A percentile compares a stretch with the other conserved stretches of the same genome.
phyloP scores from a whole-genome alignment of 1,284 basidiomycete species.

The Ceratorhiza oryzae-sativae region DNA sequence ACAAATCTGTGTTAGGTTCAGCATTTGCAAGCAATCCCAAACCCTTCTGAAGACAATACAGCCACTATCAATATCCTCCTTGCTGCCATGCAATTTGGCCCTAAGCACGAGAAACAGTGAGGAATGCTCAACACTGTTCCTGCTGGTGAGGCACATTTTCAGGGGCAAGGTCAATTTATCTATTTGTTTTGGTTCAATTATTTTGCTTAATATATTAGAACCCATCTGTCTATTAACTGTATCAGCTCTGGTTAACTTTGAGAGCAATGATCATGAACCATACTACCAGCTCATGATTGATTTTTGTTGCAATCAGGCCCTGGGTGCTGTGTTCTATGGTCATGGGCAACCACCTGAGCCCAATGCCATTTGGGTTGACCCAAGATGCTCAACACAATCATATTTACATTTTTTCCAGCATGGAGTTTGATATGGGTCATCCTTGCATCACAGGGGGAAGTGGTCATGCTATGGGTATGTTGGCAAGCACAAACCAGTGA shows the following conservation, averaged over 20 bases:
- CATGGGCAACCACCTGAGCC: background rate
- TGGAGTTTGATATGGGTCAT: background rate
- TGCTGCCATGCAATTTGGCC: background rate
- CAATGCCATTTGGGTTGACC: background rate
- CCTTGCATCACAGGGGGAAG: background rate
- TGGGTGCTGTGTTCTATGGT: background rate
- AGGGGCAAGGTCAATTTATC: background rate
- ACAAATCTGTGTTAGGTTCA: background rate
- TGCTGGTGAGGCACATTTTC: constrained; percentile 4
- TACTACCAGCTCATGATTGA: background rate
- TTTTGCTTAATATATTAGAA: background rate
- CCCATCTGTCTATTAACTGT: background rate
- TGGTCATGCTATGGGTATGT: background rate
- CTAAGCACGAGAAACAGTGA: constrained; percentile 8
- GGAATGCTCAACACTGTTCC: constrained; percentile 10
- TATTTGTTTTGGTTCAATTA: background rate
- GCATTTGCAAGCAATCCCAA: background rate
- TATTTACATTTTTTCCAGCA: background rate
- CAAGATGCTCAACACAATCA: background rate
- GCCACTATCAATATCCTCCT: background rate
- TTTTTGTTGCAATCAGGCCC: background rate
- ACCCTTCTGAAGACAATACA: background rate
- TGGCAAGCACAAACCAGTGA: background rate
- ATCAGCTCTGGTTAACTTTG: background rate
- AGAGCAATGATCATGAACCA: background rate